Percentiles rank a stretch among this genome's conserved stretches.
Evolutionary conservation across 2,329 filamentous ascomycete species (phyloP).

Genomic region (Dichotomopilus funicola): DNA sequence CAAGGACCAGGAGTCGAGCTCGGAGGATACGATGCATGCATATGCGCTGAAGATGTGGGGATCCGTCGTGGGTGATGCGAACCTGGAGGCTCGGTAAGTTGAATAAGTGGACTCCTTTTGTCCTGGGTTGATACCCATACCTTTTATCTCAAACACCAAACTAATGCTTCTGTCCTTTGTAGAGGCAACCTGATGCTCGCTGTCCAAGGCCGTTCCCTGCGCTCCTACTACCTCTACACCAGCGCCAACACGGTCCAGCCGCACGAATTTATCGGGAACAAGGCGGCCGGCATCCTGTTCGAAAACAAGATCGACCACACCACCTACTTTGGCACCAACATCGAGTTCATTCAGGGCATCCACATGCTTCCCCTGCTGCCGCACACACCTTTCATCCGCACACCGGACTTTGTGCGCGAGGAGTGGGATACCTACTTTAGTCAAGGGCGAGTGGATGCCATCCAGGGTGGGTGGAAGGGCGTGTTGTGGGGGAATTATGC

Average conservation of each 20-base stretch:
- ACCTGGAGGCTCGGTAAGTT: conserved; percentile 65
- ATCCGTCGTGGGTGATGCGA: conserved; percentile 62
- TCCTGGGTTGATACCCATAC: background rate
- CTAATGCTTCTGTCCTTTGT: background rate
- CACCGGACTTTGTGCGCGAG: conserved; percentile 63
- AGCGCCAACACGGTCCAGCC: conserved; percentile 65
- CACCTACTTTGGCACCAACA: conserved; percentile 74
- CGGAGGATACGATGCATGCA: conserved; percentile 80
- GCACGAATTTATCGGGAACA: conserved; percentile 71
- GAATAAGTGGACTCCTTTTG: conserved; percentile 10
- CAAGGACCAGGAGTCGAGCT: conserved; percentile 80
- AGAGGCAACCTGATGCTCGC: conserved; percentile 77
- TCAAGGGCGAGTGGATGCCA: conserved; percentile 55
- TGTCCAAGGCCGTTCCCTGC: conserved; percentile 65
- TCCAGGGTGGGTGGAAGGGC: conserved; percentile 76
- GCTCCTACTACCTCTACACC: conserved; percentile 76
- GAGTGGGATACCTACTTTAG: conserved; percentile 80
- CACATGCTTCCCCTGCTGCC: conserved; percentile 77
- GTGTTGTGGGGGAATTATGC: conserved; percentile 79
- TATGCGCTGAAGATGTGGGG: conserved; percentile 97
- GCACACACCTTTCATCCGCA: conserved; percentile 60
- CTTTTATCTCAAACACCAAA: background rate
- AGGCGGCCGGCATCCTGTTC: conserved; percentile 65
- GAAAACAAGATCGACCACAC: conserved; percentile 95
- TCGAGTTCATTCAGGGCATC: conserved; percentile 69